Evolutionary conservation across 1,284 basidiomycete species (phyloP).

Genomic region (Naganishia albida): DNA sequence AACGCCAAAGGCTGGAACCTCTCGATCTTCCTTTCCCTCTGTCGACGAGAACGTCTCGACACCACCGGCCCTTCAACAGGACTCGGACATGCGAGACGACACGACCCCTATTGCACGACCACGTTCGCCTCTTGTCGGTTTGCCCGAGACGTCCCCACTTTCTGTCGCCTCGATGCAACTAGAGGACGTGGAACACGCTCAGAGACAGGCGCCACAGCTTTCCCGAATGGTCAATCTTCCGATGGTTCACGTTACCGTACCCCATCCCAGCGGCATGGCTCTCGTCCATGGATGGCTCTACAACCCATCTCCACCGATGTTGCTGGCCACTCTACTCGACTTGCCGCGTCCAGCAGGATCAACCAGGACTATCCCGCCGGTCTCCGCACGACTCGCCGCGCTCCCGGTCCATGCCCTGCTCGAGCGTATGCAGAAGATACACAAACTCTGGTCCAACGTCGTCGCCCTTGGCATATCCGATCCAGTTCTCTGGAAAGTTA

Average conservation of each 20-base stretch:
- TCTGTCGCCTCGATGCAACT: not conserved
- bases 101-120: not conserved
- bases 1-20: not conserved
- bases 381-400: constrained; percentile 5
- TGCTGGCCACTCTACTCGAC: constrained; percentile 25
- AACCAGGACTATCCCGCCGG: not conserved
- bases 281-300: constrained; percentile 31
- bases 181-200: not conserved
- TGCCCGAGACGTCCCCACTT: not conserved
- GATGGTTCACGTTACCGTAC: constrained; percentile 30
- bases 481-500: constrained; percentile 42
- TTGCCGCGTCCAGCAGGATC: not conserved
- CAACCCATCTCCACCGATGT: constrained; percentile 19
- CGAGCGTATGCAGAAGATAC: constrained; percentile 40
- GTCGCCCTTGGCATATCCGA: constrained; percentile 43
- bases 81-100: not conserved
- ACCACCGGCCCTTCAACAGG: not conserved
- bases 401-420: constrained; percentile 37
- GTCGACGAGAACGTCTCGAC: not conserved
- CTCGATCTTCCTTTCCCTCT: not conserved
- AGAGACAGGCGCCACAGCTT: not conserved
- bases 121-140: not conserved
- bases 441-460: constrained; percentile 45
- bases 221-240: constrained; percentile 17
- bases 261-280: constrained; percentile 23